phyloP scores from a whole-genome alignment of 2,329 filamentous ascomycete species.

The Esteya vermicola region DNA sequence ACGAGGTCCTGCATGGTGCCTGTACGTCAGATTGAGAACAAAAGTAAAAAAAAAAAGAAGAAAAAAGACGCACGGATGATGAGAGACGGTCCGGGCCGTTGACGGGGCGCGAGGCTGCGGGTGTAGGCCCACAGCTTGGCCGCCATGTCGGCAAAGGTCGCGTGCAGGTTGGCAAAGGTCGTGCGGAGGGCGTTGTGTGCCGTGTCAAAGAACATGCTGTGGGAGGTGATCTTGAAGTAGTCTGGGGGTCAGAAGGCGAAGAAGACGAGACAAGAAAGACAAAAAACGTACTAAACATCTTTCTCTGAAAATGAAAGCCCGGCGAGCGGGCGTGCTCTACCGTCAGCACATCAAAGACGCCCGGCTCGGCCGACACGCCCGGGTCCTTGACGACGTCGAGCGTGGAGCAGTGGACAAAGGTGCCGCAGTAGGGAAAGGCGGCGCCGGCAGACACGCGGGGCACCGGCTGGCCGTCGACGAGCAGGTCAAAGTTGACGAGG shows the following conservation, averaged over 20 bases:
- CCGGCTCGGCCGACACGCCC: constrained; percentile 23
- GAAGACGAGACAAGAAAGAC: neutral
- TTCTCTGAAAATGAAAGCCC: constrained; percentile 67
- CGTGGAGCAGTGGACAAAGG: constrained; percentile 57
- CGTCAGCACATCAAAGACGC: constrained; percentile 58
- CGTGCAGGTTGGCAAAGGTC: constrained; percentile 60
- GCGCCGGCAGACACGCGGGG: constrained; percentile 25
- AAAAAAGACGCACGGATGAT: constrained; percentile 39
- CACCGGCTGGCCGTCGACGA: constrained; percentile 37
- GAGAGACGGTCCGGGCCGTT: constrained; percentile 43
- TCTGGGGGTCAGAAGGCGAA: constrained; percentile 15
- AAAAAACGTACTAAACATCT: constrained; percentile 49
- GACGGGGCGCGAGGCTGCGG: constrained; percentile 39
- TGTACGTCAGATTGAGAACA: constrained; percentile 16
- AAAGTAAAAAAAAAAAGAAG: neutral
- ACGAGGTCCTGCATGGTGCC: constrained; percentile 53
- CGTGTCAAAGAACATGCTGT: constrained; percentile 72
- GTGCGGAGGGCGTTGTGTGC: constrained; percentile 56
- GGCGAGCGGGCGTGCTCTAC: constrained; percentile 61
- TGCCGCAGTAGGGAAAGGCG: constrained; percentile 82
- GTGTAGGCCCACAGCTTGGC: constrained; percentile 56
- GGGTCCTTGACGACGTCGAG: constrained; percentile 62
- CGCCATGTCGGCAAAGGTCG: constrained; percentile 64
- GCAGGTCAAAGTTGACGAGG: constrained; percentile 66
- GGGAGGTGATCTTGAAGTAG: constrained; percentile 71